Base-by-base conservation (phyloP, 2,329 filamentous ascomycete genomes). In the Stachybotrys chartarum region DNA sequence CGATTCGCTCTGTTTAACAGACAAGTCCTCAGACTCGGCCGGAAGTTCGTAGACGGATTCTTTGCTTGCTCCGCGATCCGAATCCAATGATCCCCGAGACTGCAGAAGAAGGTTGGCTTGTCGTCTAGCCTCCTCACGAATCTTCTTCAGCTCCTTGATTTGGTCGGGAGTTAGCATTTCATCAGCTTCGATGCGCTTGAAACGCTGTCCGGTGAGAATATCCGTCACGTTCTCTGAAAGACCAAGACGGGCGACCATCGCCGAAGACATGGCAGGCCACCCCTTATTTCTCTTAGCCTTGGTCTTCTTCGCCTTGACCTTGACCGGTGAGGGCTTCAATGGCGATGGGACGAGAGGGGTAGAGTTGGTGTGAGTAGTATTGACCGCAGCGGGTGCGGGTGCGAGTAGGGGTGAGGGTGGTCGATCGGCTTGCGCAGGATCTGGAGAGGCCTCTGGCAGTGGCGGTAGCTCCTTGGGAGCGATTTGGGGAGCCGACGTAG, bases 191-290 rank as follows among this genome's bases (percentile, higher is more conserved):
- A 80, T 73, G 50, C 75, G 75, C 58, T 75, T 75, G 63, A 85
- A 83, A 50, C 80, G 71, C 48, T 78, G 79, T 17, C 78, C 76
- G 47, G 72, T 78, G 56, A 86, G 75, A 11, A 83, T 70, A 32
- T 82, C 81, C n/a, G 78, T 74, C 61, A 85, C 73, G 58, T 82
- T 83, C 53, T 81, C 79, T 0, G 80, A 74, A 32, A 85, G 65
- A 14, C 76, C 77, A 79, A 81, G 82, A 67, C 77, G 72, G 48
- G 78, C 65, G 14, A 60, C 54, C 42, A 61, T 62, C 10, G 59
- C 61, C 30, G 58, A 55, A 39, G 58, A 54, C 30, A 60, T 61
- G 11, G 59, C 48, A 10, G 53, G 52, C 24, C 46, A 52, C 6
- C 54, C 31, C 42, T 59, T 58, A 10, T 56, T 59, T 63, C 75